phyloP scores from a whole-genome alignment of 225 moss, liverwort and hornwort genomes.

The Ulota crispa region DNA sequence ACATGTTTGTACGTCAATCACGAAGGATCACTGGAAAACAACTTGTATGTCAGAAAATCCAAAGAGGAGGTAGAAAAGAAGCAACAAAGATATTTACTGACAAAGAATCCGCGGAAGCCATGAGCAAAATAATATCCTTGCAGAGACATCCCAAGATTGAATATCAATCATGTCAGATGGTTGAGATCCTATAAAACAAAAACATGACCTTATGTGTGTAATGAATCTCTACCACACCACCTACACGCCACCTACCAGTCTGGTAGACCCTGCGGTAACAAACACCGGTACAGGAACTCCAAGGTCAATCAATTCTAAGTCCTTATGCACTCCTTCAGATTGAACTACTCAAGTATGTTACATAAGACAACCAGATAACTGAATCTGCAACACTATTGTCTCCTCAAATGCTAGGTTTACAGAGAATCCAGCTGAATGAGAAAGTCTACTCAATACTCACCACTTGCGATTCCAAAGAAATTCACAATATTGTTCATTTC shows the following conservation, averaged over 20 bases:
- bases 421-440: not conserved
- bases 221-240: slow-evolving; percentile 12
- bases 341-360: not conserved
- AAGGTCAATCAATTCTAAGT: not conserved
- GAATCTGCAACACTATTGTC: not conserved
- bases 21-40: too few relatives aligned
- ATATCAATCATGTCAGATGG: not conserved
- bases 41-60: too few relatives aligned
- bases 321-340: not conserved
- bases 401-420: not conserved
- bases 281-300: not conserved
- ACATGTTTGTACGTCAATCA: too few relatives aligned
- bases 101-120: not conserved
- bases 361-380: not conserved
- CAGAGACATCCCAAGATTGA: not conserved
- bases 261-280: not conserved
- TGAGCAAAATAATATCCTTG: not conserved
- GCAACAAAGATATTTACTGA: too few relatives aligned
- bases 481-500: not conserved
- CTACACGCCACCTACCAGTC: slow-evolving; percentile 27
- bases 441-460: not conserved
- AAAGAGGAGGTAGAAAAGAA: not conserved
- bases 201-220: not conserved
- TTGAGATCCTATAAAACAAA: not conserved
- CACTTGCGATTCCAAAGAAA: not conserved